Evolutionary conservation across 2,329 filamentous ascomycete genomes (phyloP), one percentile per base, ranked within the genome.

Genomic region (Chaetomium sp.): DNA sequence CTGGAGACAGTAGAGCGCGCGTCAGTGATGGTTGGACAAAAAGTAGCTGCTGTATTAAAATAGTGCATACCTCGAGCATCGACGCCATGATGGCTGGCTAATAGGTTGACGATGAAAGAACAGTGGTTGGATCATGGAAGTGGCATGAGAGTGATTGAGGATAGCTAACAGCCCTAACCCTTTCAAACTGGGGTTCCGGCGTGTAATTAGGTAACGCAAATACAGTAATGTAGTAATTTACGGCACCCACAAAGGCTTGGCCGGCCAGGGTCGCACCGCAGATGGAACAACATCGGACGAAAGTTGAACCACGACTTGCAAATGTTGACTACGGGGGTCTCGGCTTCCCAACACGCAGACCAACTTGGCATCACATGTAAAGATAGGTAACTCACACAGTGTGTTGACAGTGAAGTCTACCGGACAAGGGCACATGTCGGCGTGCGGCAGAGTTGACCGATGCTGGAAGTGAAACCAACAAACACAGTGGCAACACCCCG

Each of bases 11-110:
- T 50, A 60, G 25, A 49, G 74, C 57, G n/a, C 19, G 29, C 60
- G 57, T 65, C 29, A 65, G 47, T 57, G 13, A 29, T 35, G 19
- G 16, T 21, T 19, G 23, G 51, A 29, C 16, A 4, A 38, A 57
- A 23, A 54, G 21, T 31, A 12, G 21, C 2, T 27, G 49, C 5
- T 38, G 21, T 2, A 2, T 29, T 29, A 23, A 25, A 1, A 19
- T 6, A 10, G 7, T 57, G 51, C 67, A 25, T 25, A 72, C 71
- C 67, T 70, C 69, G 1, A 72, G 57, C 62, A 72, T 72, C 54
- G 69, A 65, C 35, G 67, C 64, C 70, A 72, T 72, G 54, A 53
- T 65, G 47, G 57, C 45, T 63, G 57, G 56, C 29, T 56, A 61
- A 57, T 58, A 29, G 38, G 27, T 51, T 58, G 50, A 23, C 50